Conservation (phyloP, 768 basidiomycete genomes). For the Rhodocollybia butyracea region DNA sequence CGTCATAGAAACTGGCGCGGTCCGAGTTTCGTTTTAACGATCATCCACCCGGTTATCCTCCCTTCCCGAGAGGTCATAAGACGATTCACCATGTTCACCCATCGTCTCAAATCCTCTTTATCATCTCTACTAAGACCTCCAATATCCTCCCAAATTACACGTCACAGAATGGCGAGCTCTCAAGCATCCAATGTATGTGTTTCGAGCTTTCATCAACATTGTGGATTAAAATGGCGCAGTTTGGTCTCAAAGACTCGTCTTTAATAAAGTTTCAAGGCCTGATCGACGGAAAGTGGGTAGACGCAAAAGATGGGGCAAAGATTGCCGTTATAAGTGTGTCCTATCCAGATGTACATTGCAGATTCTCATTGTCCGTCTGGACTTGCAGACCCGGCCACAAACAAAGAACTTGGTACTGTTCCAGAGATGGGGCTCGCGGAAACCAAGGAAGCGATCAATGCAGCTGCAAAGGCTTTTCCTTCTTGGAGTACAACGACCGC, state of each 20-base stretch:
- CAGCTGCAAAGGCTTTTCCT: slow-evolving; percentile 77
- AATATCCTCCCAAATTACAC: not conserved
- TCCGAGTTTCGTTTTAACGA: no score
- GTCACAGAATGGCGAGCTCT: slow-evolving; percentile 57
- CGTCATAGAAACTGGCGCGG: no score
- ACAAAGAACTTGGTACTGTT: slow-evolving; percentile 76
- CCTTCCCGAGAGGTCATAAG: no score
- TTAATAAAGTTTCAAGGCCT: slow-evolving; percentile 74
- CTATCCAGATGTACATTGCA: not conserved
- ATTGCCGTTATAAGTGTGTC: slow-evolving; percentile 76
- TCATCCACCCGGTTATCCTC: no score
- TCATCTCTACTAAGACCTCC: not conserved
- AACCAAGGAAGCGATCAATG: slow-evolving; percentile 79
- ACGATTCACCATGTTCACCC: not conserved
- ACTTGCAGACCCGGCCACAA: slow-evolving; percentile 79
- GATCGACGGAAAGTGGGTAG: slow-evolving; percentile 85
- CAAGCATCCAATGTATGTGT: slow-evolving; percentile 27
- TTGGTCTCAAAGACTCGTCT: slow-evolving; percentile 73
- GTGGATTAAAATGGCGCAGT: slow-evolving; percentile 32
- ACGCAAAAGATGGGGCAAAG: slow-evolving; percentile 68
- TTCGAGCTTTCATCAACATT: not conserved
- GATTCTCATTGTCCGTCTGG: not conserved
- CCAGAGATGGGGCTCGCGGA: slow-evolving; percentile 89
- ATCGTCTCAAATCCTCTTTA: not conserved
- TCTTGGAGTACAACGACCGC: slow-evolving; percentile 87